These are phyloP conservation scores for Epichloe amarillans DNA, from an alignment of 2,329 filamentous ascomycete genomes.

Conservation along the genomic window DNA sequence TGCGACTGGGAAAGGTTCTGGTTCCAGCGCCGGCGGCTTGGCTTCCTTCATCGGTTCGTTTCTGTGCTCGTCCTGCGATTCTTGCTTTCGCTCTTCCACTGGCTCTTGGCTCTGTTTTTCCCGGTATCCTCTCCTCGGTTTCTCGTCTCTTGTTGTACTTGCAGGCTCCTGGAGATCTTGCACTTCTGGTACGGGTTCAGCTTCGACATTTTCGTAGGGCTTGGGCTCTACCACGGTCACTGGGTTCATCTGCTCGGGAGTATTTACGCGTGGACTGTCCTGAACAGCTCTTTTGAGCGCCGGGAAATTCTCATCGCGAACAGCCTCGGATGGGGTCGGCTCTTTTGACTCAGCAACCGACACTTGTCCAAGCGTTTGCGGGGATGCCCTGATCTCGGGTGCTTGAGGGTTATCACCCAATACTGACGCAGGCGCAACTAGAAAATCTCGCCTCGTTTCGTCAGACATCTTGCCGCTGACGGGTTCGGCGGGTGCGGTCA, in stretches of 20 bases:
- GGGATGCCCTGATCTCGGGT: not conserved
- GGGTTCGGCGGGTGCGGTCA: not conserved
- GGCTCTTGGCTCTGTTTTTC: constrained; percentile 4
- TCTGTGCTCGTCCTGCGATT: constrained; percentile 6
- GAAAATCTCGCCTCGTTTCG: not conserved
- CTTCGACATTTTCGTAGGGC: not conserved
- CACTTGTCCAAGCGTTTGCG: not conserved
- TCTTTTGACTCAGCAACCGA: not conserved
- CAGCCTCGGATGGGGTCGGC: not conserved
- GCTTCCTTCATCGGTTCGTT: constrained; percentile 1
- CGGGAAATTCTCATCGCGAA: not conserved
- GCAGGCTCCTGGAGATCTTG: constrained; percentile 19
- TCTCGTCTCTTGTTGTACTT: not conserved
- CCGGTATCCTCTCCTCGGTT: not conserved
- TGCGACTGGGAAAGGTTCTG: not conserved
- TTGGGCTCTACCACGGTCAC: not conserved
- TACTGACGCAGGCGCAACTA: not conserved
- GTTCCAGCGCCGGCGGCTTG: not conserved
- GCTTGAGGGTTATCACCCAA: not conserved
- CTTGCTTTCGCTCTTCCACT: constrained; percentile 5
- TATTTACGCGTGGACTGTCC: not conserved
- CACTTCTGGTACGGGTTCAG: constrained; percentile 6
- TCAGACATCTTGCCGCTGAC: not conserved
- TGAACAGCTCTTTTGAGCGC: not conserved
- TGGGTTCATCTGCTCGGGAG: not conserved